Evolutionary conservation across 202 grass and related monocot species (phyloP).

Genomic region (Miscanthus sacchariflorus): DNA sequence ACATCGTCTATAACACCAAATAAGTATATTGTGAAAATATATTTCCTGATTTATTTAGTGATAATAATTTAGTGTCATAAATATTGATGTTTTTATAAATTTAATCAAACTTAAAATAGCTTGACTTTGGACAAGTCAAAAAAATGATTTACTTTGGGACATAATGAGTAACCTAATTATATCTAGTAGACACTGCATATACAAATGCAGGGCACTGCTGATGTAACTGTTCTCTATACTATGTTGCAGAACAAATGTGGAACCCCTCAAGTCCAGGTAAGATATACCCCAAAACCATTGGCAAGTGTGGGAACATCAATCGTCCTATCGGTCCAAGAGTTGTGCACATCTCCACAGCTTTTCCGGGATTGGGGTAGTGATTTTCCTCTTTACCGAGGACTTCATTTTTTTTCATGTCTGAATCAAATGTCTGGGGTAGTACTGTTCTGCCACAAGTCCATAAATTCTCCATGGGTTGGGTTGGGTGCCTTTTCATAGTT

Average conservation of each 20-base stretch:
- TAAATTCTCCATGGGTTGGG: neutral
- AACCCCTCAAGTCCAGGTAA: constrained; percentile 9
- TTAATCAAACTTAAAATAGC: too few species aligned
- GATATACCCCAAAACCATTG: neutral
- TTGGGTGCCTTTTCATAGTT: neutral
- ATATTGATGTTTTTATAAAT: too few species aligned
- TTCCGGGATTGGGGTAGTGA: neutral
- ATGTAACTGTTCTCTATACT: neutral
- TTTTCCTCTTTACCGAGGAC: constrained; percentile 41
- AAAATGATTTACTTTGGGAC: too few species aligned
- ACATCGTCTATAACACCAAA: too few species aligned
- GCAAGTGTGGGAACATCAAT: constrained; percentile 8
- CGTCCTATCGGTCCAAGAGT: constrained; percentile 5
- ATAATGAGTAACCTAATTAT: too few species aligned
- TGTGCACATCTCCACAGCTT: neutral
- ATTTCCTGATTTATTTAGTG: too few species aligned
- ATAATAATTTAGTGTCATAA: too few species aligned
- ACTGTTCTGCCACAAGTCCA: neutral
- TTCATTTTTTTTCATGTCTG: neutral
- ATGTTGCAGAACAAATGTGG: neutral
- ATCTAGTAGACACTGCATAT: neutral
- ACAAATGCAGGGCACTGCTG: neutral
- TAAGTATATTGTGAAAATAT: too few species aligned
- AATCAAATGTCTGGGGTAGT: neutral
- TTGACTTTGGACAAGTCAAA: too few species aligned